Percentiles rank a stretch among this genome's conserved stretches.
phyloP scores from a whole-genome alignment of 2,329 filamentous ascomycete species.

The Nigrospora osmanthi region DNA sequence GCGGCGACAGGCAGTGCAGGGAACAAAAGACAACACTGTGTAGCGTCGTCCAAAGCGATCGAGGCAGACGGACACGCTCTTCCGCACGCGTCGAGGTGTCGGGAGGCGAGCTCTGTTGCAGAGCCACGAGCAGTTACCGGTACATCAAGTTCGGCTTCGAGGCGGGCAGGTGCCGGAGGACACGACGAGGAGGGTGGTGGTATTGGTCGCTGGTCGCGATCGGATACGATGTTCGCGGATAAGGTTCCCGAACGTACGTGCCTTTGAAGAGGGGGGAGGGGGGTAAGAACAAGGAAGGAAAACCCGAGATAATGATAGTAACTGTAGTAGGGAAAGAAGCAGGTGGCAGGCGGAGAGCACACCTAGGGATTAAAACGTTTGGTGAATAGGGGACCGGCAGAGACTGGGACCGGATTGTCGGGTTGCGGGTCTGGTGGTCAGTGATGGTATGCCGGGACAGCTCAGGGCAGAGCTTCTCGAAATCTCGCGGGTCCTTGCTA shows the following conservation, averaged over 20 bases:
- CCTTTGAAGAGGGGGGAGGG: too few species aligned
- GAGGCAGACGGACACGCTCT: slow-evolving; percentile 12
- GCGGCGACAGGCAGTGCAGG: slow-evolving; percentile 2
- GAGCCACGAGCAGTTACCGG: slow-evolving; percentile 25
- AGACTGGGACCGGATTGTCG: slow-evolving; percentile 21
- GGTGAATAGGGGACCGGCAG: slow-evolving; percentile 21
- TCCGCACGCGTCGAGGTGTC: slow-evolving; percentile 12
- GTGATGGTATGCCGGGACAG: slow-evolving; percentile 17
- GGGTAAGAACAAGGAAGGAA: neutral
- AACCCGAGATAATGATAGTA: slow-evolving; percentile 7
- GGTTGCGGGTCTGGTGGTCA: slow-evolving; percentile 22
- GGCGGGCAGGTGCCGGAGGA: too few species aligned
- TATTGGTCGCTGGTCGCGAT: too few species aligned
- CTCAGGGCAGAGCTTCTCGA: slow-evolving; percentile 22
- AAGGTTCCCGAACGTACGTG: too few species aligned
- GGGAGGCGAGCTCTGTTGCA: slow-evolving; percentile 24
- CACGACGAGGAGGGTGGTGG: too few species aligned
- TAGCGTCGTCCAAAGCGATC: slow-evolving; percentile 12
- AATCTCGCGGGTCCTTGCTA: slow-evolving; percentile 24
- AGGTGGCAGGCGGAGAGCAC: slow-evolving; percentile 10
- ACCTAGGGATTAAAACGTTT: slow-evolving; percentile 15
- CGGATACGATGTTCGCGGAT: too few species aligned
- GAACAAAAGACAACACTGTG: slow-evolving; percentile 6
- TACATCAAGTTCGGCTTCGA: slow-evolving; percentile 22
- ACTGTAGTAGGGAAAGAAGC: slow-evolving; percentile 11